phyloP scores from a whole-genome alignment of 2,329 filamentous ascomycete species.

The Corinectria fuckeliana region DNA sequence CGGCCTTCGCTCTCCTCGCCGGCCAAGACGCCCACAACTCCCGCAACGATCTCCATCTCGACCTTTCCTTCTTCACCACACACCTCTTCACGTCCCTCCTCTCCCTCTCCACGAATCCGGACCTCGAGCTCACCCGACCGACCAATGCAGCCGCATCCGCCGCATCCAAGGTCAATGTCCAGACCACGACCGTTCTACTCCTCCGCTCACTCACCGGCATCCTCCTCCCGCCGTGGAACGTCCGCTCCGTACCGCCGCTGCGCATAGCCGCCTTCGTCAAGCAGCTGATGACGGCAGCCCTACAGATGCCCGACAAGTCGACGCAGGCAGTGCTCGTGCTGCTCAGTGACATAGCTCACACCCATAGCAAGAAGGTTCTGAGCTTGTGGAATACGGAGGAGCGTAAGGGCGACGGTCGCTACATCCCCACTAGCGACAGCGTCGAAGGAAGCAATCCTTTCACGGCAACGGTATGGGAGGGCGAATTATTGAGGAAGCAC shows the following conservation, averaged over 20 bases:
- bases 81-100: constrained; percentile 90
- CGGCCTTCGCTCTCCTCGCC: constrained; percentile 93
- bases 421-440: constrained; percentile 73
- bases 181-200: constrained; percentile 92
- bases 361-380: constrained; percentile 81
- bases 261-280: constrained; percentile 93
- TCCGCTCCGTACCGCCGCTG: constrained; percentile 78
- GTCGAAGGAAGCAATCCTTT: constrained; percentile 91
- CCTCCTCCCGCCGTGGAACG: constrained; percentile 76
- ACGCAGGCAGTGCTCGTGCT: constrained; percentile 80
- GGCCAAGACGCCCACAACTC: constrained; percentile 92
- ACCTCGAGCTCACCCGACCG: constrained; percentile 78
- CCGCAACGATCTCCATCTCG: constrained; percentile 80
- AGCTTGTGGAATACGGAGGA: constrained; percentile 96
- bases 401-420: constrained; percentile 87
- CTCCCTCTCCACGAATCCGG: constrained; percentile 77
- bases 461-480: constrained; percentile 90
- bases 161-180: constrained; percentile 81
- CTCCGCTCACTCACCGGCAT: constrained; percentile 84
- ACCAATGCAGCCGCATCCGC: constrained; percentile 49
- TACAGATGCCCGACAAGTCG: constrained; percentile 92
- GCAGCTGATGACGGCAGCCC: constrained; percentile 79
- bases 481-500: constrained; percentile 83
- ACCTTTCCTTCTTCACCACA: constrained; percentile 93
- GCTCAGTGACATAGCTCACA: constrained; percentile 77